Base-by-base conservation (phyloP, 768 basidiomycete species). In the Suillus tomentosus region DNA sequence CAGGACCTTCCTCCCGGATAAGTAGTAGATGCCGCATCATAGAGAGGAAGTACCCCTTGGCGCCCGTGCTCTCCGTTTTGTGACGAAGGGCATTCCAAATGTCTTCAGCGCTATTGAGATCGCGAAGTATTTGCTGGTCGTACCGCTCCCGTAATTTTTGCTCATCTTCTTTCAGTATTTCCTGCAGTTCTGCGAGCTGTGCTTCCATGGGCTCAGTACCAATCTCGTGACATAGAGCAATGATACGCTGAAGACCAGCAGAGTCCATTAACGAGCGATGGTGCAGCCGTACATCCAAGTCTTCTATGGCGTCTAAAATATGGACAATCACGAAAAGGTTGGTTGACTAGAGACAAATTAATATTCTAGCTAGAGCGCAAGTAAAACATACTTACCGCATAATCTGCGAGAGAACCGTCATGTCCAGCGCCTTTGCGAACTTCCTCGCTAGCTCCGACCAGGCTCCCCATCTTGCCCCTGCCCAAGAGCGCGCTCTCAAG, bases 371-470 rank as follows among this genome's bases (percentile, higher is more conserved):
- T n/a, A 56, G 39, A 9, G 45, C 11, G 19, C 40, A 34, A n/a
- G 34, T 36, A 57, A 62, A 34, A 54, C 42, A 61, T 61, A 79
- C 90, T 69, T 70, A 96, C 95, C 73, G 92, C 91, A 69, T 96
- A 96, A 60, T 96, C 95, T 65, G 89, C 90, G 65, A 96, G 74
- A 51, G 85, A 84, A 48, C 81, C 85, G 64, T 91, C 89, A 22
- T 86, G 74, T 47, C 89, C 87, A 54, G 84, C 85, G 65, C 82
- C 79, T 64, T 85, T 87, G 75, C 84, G 85, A 62, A 96, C 85
- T 68, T 98, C 95, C 15, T 96, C 93, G 69, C 95, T 96, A 27
- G 95, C 94, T 0, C 97, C 97, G 9, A 99, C 96, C 47, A 92
- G 76, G 73, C 92, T 97, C 1, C 96, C 96, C 94, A 98, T 95